Conservation (phyloP, 202 grass and related monocot species). For the Zizania palustris region DNA sequence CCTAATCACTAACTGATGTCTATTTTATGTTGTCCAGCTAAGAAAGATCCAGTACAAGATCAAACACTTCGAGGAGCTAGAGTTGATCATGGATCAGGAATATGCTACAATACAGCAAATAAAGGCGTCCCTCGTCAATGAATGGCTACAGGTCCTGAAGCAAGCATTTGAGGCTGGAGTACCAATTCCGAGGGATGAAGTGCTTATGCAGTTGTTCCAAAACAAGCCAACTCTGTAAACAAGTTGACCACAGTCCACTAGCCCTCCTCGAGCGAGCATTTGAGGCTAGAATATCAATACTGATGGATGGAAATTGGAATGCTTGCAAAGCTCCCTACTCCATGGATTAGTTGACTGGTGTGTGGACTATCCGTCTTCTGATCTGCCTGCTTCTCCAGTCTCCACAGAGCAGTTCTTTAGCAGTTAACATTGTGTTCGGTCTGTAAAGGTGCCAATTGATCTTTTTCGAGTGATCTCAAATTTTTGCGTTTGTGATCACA, state of each 20-base stretch:
- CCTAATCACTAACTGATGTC: constrained; percentile 24
- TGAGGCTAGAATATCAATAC: constrained; percentile 60
- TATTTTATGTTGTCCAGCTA: constrained; percentile 51
- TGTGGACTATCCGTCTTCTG: constrained; percentile 8
- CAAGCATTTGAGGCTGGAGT: constrained; percentile 63
- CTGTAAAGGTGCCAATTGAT: constrained; percentile 54
- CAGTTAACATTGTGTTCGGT: constrained; percentile 23
- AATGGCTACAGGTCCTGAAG: constrained; percentile 68
- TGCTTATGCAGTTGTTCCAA: constrained; percentile 55
- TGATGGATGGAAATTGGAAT: constrained; percentile 52
- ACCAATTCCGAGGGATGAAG: constrained; percentile 68
- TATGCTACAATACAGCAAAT: constrained; percentile 58
- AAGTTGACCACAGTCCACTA: constrained; percentile 33
- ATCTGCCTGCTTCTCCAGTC: constrained; percentile 4
- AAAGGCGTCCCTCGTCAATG: constrained; percentile 67
- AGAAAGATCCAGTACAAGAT: constrained; percentile 92
- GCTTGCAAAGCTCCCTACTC: constrained; percentile 47
- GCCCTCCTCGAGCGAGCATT: constrained; percentile 54
- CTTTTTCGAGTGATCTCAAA: constrained; percentile 26
- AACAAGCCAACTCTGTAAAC: constrained; percentile 45
- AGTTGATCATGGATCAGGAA: constrained; percentile 80
- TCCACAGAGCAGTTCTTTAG: constrained; percentile 38
- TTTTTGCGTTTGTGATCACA: constrained; percentile 30
- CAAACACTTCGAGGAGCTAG: constrained; percentile 81
- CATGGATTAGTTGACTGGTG: constrained; percentile 39